Percentiles rank a stretch among this genome's conserved stretches.
These are phyloP conservation scores for Pichia sp. DNA, from an alignment of 1,139 yeast species.

Conservation along the genomic window DNA sequence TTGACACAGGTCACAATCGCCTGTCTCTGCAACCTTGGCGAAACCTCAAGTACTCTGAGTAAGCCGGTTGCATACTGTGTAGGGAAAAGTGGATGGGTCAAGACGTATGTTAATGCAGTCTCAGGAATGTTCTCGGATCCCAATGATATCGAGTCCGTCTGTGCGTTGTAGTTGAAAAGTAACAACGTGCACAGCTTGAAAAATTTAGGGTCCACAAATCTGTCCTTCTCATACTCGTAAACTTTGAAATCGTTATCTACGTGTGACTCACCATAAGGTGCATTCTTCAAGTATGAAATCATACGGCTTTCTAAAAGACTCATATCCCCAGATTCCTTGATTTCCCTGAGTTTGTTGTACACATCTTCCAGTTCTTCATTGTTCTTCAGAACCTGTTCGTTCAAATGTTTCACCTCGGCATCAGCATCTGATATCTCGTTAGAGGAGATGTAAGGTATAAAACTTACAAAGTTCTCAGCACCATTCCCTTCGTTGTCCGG, in stretches of 20 bases:
- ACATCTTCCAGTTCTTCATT: conserved; percentile 21
- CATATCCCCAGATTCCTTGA: conserved; percentile 23
- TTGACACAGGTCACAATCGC: conserved; percentile 77
- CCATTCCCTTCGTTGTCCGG: conserved; percentile 9
- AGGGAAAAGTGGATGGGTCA: conserved; percentile 88
- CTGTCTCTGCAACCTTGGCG: conserved; percentile 66
- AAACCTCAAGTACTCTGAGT: conserved; percentile 42
- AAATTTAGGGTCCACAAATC: conserved; percentile 60
- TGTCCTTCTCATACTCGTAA: conserved; percentile 63
- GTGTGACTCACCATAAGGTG: conserved; percentile 12
- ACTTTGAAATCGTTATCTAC: conserved; percentile 34
- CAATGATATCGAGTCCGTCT: conserved; percentile 15
- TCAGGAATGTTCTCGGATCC: conserved; percentile 43
- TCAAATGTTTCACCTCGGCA: conserved; percentile 15
- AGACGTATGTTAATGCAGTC: conserved; percentile 59
- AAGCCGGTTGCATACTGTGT: conserved; percentile 51
- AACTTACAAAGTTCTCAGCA: conserved; percentile 12
- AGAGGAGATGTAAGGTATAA: conserved; percentile 8
- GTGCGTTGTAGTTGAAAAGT: conserved; percentile 21
- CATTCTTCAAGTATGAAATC: conserved; percentile 26
- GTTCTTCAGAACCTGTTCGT: conserved; percentile 6
- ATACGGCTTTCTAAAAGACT: conserved; percentile 23
- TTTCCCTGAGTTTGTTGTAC: conserved; percentile 19
- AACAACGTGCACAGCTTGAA: conserved; percentile 43
- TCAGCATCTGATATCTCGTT: background rate